Conservation (phyloP, 2,329 filamentous ascomycete genomes). For the Dothistroma pini region DNA sequence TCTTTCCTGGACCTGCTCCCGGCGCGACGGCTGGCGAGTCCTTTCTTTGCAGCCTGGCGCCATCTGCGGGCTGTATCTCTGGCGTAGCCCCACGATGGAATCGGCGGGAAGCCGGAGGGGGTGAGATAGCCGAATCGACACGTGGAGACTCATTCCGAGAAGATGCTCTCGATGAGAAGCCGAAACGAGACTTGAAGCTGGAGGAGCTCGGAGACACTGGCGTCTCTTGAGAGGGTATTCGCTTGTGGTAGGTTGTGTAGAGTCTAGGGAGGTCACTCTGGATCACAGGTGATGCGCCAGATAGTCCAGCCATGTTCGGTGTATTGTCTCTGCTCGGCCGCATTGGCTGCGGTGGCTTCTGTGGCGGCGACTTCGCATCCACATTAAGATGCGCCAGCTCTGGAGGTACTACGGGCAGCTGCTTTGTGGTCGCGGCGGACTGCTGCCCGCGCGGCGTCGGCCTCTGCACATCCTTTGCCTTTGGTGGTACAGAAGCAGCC, state of each 20-base stretch:
- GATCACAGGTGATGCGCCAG: conserved; percentile 52
- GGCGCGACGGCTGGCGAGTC: conserved; percentile 42
- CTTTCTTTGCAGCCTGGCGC: conserved; percentile 26
- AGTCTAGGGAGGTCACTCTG: conserved; percentile 54
- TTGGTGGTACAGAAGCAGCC: background rate
- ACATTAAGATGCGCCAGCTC: conserved; percentile 53
- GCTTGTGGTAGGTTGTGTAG: conserved; percentile 48
- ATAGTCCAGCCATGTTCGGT: conserved; percentile 41
- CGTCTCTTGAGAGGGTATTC: conserved; percentile 48
- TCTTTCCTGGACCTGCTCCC: conserved; percentile 57
- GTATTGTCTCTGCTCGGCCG: conserved; percentile 48
- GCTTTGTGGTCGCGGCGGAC: conserved; percentile 9
- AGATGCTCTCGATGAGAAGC: conserved; percentile 32
- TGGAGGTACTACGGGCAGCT: conserved; percentile 29
- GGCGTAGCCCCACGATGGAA: conserved; percentile 20
- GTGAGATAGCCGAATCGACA: conserved; percentile 34
- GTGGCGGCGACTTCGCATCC: conserved; percentile 46
- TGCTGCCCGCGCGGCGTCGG: background rate
- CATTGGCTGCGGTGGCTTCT: conserved; percentile 44
- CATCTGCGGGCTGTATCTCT: conserved; percentile 12
- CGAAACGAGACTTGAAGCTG: conserved; percentile 39
- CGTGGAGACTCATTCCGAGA: conserved; percentile 32
- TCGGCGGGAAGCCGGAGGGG: conserved; percentile 23
- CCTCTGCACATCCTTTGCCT: background rate
- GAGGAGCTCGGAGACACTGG: conserved; percentile 36